Evolutionary conservation across 352 stramenopile genomes (phyloP), one percentile per base, ranked within the genome.

Genomic region (Sclerospora graminicola): DNA sequence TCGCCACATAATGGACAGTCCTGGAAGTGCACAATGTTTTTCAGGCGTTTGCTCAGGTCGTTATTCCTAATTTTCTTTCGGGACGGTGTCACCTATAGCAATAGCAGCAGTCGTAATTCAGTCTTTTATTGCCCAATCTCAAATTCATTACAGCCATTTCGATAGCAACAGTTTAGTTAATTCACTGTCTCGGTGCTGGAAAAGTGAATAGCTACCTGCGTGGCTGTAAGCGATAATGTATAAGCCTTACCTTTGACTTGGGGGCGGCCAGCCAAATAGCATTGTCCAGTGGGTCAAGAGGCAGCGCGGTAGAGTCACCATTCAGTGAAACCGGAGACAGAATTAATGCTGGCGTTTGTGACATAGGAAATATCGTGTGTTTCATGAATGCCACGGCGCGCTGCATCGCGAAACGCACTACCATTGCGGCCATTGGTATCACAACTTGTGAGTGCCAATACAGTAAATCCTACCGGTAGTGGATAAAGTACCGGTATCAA

Each of bases 1-100:
- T 85, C 68, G 45, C 77, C 72, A 38, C 81, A 93, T 47, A 90
- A 43, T 27, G 75, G 58, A 44, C 81, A 93, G 55, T 77, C 60
- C 63, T 93, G 81, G 46, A 93, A 89, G 65, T 93, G 81, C 56
- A 92, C 81, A 43, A 92, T 92, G 68, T 92, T 92, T 68, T 90
- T 90, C 27, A 92, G 58, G 19, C 81, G 81, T 69, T 92, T 92
- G 60, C 51, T 85, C 45, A 76, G 65, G 50, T 84, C 63, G 63
- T 92, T 92, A 72, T 92, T 92, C 48, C 76, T 63, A 69, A 92
- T 92, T 48, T 76, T 81, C 67, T 92, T 92, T 48, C 80, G 75
- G 30, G 66, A 82, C 35, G 73, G 81, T 51, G 81, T 92, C 56
- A 92, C 81, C 78, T 90, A 62, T 20, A 56, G 28, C 44, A 51